Percentiles rank a stretch among this genome's conserved stretches.
phyloP scores from a whole-genome alignment of 805 yeast species.

The Cyberlindnera subsufficiens region DNA sequence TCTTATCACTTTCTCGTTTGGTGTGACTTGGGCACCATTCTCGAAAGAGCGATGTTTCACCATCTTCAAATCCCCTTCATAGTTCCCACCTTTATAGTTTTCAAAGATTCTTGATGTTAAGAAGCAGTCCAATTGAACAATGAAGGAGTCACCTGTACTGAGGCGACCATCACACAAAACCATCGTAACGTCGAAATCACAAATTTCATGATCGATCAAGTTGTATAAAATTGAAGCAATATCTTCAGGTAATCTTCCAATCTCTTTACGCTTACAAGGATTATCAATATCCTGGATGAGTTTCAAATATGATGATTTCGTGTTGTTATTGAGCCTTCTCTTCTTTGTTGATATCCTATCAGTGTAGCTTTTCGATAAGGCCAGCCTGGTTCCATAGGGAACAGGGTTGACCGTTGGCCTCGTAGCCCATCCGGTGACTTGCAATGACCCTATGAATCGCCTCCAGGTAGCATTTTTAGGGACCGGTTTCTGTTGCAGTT shows the following conservation, averaged over 20 bases:
- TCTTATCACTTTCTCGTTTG: conserved; percentile 44
- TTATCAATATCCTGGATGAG: conserved; percentile 23
- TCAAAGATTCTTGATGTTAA: conserved; percentile 34
- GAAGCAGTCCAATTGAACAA: conserved; percentile 63
- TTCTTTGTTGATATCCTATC: conserved; percentile 14
- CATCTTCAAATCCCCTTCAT: conserved; percentile 19
- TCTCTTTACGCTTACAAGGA: conserved; percentile 38
- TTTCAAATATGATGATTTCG: conserved; percentile 29
- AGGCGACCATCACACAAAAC: conserved; percentile 53
- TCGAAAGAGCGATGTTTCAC: conserved; percentile 9
- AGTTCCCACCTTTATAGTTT: conserved; percentile 7
- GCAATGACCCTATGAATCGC: conserved; percentile 53
- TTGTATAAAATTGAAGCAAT: conserved; percentile 63
- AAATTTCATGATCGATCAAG: conserved; percentile 47
- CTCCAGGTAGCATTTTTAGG: conserved; percentile 24
- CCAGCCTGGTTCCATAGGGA: conserved; percentile 37
- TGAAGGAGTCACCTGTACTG: conserved; percentile 71
- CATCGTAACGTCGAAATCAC: conserved; percentile 51
- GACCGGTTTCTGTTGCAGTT: neutral
- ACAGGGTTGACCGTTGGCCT: conserved; percentile 49
- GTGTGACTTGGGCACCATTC: conserved; percentile 37
- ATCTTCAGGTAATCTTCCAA: conserved; percentile 73
- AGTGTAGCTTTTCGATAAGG: conserved; percentile 33
- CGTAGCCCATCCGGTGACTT: conserved; percentile 66
- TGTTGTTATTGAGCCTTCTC: conserved; percentile 19